Percentiles rank a stretch among this genome's conserved stretches.
Evolutionary conservation across 2,329 filamentous ascomycete genomes (phyloP).

Genomic region (Boeremia lycopersici): DNA sequence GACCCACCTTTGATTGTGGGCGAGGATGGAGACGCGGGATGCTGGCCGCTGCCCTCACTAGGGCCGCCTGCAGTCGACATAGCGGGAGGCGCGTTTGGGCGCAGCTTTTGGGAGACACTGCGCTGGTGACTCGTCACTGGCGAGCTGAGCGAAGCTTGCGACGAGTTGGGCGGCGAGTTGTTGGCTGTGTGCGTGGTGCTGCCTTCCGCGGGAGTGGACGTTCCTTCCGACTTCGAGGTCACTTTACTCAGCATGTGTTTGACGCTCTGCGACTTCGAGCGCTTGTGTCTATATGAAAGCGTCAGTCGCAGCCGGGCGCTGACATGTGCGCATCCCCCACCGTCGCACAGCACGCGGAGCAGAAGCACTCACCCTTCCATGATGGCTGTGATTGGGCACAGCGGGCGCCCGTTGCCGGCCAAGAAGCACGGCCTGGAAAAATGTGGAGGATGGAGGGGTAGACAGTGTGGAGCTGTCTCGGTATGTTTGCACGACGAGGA

Average conservation of each 20-base stretch:
- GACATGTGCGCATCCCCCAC: constrained; percentile 11
- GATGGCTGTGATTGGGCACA: constrained; percentile 25
- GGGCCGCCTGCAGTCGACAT: constrained; percentile 28
- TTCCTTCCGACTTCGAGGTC: constrained; percentile 42
- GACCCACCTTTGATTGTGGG: constrained; percentile 48
- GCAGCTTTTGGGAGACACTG: constrained; percentile 36
- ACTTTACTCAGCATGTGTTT: constrained; percentile 46
- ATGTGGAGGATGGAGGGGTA: constrained; percentile 8
- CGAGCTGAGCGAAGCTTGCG: constrained; percentile 34
- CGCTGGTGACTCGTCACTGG: constrained; percentile 33
- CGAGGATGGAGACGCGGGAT: constrained; percentile 28
- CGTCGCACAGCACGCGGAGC: constrained; percentile 17
- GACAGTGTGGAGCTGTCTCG: not conserved
- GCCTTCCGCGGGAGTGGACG: constrained; percentile 23
- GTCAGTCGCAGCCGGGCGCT: constrained; percentile 14
- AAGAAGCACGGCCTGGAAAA: constrained; percentile 15
- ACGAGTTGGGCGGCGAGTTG: constrained; percentile 27
- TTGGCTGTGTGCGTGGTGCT: constrained; percentile 19
- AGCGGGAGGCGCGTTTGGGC: constrained; percentile 37
- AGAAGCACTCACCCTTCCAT: constrained; percentile 44
- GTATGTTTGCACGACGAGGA: not conserved
- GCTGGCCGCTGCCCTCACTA: constrained; percentile 19
- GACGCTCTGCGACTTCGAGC: constrained; percentile 48
- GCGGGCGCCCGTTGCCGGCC: constrained; percentile 17
- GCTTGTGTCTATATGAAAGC: constrained; percentile 47